These are phyloP conservation scores for Trametes cubensis DNA, from an alignment of 768 basidiomycete genomes.

Conservation along the genomic window DNA sequence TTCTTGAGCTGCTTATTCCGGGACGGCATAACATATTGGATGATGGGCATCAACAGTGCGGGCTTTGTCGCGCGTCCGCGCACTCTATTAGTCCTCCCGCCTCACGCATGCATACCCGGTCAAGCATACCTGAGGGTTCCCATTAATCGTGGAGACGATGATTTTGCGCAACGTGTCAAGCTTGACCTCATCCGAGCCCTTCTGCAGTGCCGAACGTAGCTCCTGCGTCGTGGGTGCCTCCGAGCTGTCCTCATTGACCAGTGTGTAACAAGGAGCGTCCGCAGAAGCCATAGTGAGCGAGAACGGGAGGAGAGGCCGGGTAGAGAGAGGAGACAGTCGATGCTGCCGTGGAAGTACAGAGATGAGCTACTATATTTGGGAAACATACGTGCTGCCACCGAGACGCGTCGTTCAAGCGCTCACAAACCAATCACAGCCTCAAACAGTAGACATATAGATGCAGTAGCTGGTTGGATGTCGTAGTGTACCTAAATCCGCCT, in stretches of 20 bases:
- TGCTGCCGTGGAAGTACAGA: slow-evolving; percentile 24
- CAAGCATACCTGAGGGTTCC: slow-evolving; percentile 78
- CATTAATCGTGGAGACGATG: slow-evolving; percentile 92
- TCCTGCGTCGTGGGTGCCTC: slow-evolving; percentile 84
- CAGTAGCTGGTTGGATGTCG: neutral
- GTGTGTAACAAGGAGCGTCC: slow-evolving; percentile 76
- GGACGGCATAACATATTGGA: slow-evolving; percentile 96
- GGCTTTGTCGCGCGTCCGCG: slow-evolving; percentile 54
- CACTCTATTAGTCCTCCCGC: slow-evolving; percentile 2
- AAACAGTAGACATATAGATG: neutral
- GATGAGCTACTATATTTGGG: slow-evolving; percentile 25
- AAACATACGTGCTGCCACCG: slow-evolving; percentile 18
- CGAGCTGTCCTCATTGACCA: slow-evolving; percentile 71
- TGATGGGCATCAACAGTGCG: slow-evolving; percentile 94
- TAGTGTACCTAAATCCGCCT: no score
- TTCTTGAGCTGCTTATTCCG: slow-evolving; percentile 98
- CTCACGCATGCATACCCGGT: neutral
- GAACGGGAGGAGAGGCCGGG: slow-evolving; percentile 12
- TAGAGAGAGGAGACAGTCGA: slow-evolving; percentile 12
- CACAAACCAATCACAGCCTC: neutral
- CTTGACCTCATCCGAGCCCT: slow-evolving; percentile 96
- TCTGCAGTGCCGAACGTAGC: slow-evolving; percentile 81
- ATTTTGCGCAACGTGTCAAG: slow-evolving; percentile 94
- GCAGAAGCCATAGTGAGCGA: slow-evolving; percentile 38
- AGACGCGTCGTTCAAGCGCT: slow-evolving; percentile 11